Percentiles rank a stretch among this genome's conserved stretches.
Conservation (phyloP, 208 protist species). For the Trypanosoma platydactyli region DNA sequence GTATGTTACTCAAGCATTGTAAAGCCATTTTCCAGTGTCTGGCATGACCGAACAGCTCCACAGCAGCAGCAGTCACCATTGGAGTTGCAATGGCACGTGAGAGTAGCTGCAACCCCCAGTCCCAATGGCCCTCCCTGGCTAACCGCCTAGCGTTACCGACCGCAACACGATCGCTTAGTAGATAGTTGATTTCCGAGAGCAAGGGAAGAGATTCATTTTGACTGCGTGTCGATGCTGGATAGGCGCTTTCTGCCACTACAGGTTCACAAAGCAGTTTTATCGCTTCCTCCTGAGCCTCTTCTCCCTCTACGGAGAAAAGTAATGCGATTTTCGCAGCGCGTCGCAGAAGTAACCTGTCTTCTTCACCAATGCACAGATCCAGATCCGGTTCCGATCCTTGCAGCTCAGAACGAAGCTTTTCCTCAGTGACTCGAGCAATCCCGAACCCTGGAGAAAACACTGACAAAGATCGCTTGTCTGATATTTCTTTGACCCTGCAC, state of each 20-base stretch:
- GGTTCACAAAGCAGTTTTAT: slow-evolving; percentile 54
- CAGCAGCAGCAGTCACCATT: slow-evolving; percentile 30
- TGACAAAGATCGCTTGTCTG: background rate
- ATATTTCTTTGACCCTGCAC: background rate
- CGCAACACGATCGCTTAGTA: slow-evolving; percentile 32
- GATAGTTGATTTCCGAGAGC: slow-evolving; percentile 2
- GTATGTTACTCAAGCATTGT: slow-evolving; percentile 34
- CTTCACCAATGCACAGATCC: background rate
- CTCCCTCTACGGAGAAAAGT: slow-evolving; percentile 67
- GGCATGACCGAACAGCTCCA: slow-evolving; percentile 46
- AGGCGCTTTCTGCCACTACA: background rate
- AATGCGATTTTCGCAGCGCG: slow-evolving; percentile 36
- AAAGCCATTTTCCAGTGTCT: slow-evolving; percentile 38
- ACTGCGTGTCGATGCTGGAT: background rate
- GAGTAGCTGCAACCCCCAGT: slow-evolving; percentile 25
- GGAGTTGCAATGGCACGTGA: slow-evolving; percentile 25
- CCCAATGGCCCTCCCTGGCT: slow-evolving; percentile 26
- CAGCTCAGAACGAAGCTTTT: background rate
- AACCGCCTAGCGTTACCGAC: slow-evolving; percentile 19
- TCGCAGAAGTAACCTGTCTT: slow-evolving; percentile 8
- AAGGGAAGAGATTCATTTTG: background rate
- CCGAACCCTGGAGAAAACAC: background rate
- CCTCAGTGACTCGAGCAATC: no score
- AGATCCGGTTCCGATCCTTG: background rate
- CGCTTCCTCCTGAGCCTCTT: slow-evolving; percentile 44